Evolutionary conservation across 2,329 filamentous ascomycete genomes (phyloP), one percentile per base, ranked within the genome.

Genomic region (Eutypella sp.): DNA sequence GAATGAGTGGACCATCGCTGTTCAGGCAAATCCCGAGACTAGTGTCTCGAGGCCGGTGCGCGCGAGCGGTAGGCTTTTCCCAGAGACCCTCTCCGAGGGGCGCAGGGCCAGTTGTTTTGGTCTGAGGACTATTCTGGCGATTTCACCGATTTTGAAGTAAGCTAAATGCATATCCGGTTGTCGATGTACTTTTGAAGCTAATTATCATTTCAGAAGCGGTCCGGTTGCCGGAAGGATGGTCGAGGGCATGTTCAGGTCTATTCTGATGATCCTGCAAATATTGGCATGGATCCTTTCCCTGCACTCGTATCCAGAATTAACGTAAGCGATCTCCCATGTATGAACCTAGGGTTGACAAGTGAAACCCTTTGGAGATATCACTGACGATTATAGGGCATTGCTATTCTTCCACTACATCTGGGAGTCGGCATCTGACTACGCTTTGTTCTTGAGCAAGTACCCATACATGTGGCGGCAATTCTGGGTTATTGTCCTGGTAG

Each of bases 361-460:
- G 15, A n/a, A 13, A 33, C n/a, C 20, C 15, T 15, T 18, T 13
- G 8, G 18, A 29, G 22, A 18, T 16, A 41, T 13, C 19, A 4
- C 16, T 24, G 24, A n/a, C n/a, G n/a, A n/a, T n/a, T n/a, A 13
- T 56, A 74, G 77, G 25, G 74, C 75, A 31, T 9, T 45, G 13
- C 11, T 48, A 5, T 71, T 73, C 44, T 75, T 73, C 59, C 77
- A 77, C 52, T 76, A 70, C 25, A 76, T 67, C 2, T 56, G 47
- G 2, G 69, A 70, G 1, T 61, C 49, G 0, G 67, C 53, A 33
- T 70, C 69, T 4, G 71, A 55, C n/a, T 69, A 62, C 33, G 75
- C 60, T 1, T 72, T 72, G 41, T 52, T 78, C 72, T 39, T 71
- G 69, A 7, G 62, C 66, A 37, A 78, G 63, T 0, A 73, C 67